A percentile compares a stretch with the other conserved stretches of the same genome.
These are phyloP conservation scores for Plasmodium adleri DNA, from an alignment of 169 alveolate species.

Conservation along the genomic window DNA sequence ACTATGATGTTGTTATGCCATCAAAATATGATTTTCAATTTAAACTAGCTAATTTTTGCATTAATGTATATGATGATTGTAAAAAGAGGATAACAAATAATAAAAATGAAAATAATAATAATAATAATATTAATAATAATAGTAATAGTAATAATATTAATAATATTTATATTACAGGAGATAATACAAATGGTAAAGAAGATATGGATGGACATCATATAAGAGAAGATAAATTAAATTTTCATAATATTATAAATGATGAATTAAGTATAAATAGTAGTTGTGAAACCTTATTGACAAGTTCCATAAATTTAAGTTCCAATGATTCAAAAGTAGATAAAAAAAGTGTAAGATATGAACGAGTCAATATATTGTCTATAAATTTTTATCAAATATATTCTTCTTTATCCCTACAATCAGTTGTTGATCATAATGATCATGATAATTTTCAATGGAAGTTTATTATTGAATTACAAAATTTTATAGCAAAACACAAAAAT, in stretches of 20 bases:
- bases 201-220: neutral
- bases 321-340: neutral
- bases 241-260: neutral
- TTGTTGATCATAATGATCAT: slow-evolving; percentile 80
- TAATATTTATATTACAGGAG: neutral
- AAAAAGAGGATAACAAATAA: neutral
- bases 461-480: slow-evolving; percentile 77
- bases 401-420: slow-evolving; percentile 77
- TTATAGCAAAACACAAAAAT: slow-evolving; percentile 76
- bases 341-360: slow-evolving; percentile 14
- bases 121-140: neutral
- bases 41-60: slow-evolving; percentile 77
- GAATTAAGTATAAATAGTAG: slow-evolving; percentile 6
- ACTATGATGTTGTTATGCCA: slow-evolving; percentile 81
- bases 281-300: slow-evolving; percentile 18
- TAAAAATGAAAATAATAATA: neutral
- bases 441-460: slow-evolving; percentile 83
- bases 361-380: slow-evolving; percentile 76
- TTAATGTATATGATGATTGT: slow-evolving; percentile 78
- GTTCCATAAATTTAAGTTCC: slow-evolving; percentile 12
- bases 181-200: neutral
- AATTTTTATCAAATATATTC: slow-evolving; percentile 80
- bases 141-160: neutral
- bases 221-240: neutral
- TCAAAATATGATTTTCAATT: slow-evolving; percentile 79